These are phyloP conservation scores for Monosporascus sp. DNA, from an alignment of 2,329 filamentous ascomycete species.

Conservation along the genomic window DNA sequence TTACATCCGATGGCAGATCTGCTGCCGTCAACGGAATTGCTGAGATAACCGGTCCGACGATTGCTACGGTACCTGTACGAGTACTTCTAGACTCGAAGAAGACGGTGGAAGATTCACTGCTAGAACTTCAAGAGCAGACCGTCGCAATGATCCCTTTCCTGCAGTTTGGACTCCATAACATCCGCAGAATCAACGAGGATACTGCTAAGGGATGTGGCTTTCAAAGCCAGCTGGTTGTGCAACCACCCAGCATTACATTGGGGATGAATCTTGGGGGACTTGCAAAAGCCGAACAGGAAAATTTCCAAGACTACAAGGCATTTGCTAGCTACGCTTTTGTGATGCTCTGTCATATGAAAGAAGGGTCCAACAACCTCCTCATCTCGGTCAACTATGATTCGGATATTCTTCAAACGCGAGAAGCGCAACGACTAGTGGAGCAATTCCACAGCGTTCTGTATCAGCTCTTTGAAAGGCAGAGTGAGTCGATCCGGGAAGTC, in stretches of 20 bases:
- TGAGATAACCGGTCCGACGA: conserved; percentile 23
- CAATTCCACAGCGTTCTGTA: too few relatives aligned
- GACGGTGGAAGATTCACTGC: conserved; percentile 33
- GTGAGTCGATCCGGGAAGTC: too few relatives aligned
- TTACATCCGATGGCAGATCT: conserved; percentile 33
- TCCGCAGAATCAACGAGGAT: conserved; percentile 34
- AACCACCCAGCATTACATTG: conserved; percentile 10
- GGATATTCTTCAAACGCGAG: too few relatives aligned
- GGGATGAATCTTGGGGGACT: neutral
- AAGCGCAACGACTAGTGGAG: too few relatives aligned
- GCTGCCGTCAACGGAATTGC: conserved; percentile 11
- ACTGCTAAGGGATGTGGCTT: conserved; percentile 32
- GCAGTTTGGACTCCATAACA: conserved; percentile 38
- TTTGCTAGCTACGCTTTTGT: conserved; percentile 27
- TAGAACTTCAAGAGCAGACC: conserved; percentile 38
- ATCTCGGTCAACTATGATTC: too few relatives aligned
- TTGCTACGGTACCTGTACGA: conserved; percentile 37
- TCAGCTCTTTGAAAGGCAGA: too few relatives aligned
- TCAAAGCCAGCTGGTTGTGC: conserved; percentile 33
- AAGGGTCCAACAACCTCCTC: too few relatives aligned
- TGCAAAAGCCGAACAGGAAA: conserved; percentile 9
- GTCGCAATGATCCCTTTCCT: conserved; percentile 45
- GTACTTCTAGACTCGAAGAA: conserved; percentile 24
- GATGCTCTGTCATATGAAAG: too few relatives aligned
- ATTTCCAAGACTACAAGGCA: conserved; percentile 7